Evolutionary conservation across 2,329 filamentous ascomycete species (phyloP).

Genomic region (Fusarium musae): DNA sequence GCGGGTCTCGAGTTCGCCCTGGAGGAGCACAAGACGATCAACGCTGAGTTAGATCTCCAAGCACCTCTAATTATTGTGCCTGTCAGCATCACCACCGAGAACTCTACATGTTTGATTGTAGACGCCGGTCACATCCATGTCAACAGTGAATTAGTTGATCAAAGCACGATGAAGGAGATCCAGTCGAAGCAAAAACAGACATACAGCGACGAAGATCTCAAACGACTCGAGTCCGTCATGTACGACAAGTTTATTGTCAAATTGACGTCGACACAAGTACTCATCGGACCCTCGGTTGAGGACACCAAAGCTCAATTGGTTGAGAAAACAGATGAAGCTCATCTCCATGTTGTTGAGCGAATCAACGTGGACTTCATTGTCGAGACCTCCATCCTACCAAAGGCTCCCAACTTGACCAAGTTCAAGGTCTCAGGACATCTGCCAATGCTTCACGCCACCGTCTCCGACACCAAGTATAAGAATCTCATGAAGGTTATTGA

Average conservation of each 20-base stretch:
- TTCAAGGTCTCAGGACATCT: conserved; percentile 91
- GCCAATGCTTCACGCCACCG: conserved; percentile 88
- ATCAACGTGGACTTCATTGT: conserved; percentile 98
- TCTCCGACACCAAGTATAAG: conserved; percentile 97
- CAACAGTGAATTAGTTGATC: conserved; percentile 92
- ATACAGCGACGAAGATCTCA: conserved; percentile 90
- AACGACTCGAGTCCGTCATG: conserved; percentile 89
- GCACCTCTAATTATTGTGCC: conserved; percentile 96
- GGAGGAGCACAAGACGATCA: conserved; percentile 97
- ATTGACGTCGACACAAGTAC: conserved; percentile 90
- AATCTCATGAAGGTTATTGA: conserved; percentile 96
- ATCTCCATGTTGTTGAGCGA: conserved; percentile 90
- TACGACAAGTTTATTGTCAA: conserved; percentile 98
- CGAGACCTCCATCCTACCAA: conserved; percentile 97
- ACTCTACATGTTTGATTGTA: conserved; percentile 88
- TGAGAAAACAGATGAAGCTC: conserved; percentile 72
- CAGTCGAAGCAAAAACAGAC: conserved; percentile 89
- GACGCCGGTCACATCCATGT: conserved; percentile 97
- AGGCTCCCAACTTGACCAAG: conserved; percentile 91
- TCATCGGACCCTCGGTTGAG: conserved; percentile 93
- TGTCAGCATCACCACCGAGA: conserved; percentile 85
- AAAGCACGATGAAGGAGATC: conserved; percentile 87
- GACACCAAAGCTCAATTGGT: conserved; percentile 86
- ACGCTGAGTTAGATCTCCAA: conserved; percentile 94
- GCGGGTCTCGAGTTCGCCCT: conserved; percentile 96